Conservation (phyloP, 345 rosid genomes). For the Viola odorata region DNA sequence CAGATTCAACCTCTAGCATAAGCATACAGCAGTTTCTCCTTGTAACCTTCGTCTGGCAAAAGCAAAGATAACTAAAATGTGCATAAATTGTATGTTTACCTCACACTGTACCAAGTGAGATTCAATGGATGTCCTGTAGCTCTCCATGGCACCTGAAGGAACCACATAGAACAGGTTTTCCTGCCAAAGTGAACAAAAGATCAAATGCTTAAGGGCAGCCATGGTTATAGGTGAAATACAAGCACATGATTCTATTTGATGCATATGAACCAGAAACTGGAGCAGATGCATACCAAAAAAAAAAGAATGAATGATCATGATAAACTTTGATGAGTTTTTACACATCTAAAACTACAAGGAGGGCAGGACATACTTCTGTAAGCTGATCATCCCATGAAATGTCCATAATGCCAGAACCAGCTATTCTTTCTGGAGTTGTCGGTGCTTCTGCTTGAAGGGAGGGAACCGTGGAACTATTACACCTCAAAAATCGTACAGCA, state of each 20-base stretch:
- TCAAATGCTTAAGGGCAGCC: neutral
- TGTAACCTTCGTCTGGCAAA: too few relatives aligned
- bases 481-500: constrained; percentile 76
- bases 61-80: too few relatives aligned
- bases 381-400: constrained; percentile 61
- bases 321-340: constrained; percentile 5
- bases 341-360: constrained; percentile 1
- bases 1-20: too few relatives aligned
- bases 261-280: too few relatives aligned
- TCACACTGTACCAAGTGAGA: constrained; percentile 52
- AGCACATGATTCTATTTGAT: too few relatives aligned
- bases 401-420: constrained; percentile 49
- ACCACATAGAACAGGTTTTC: constrained; percentile 89
- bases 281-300: neutral
- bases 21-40: too few relatives aligned
- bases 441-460: constrained; percentile 57
- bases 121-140: constrained; percentile 75
- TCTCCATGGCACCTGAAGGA: constrained; percentile 76
- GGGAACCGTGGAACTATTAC: constrained; percentile 40
- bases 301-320: neutral
- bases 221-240: neutral
- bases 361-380: constrained; percentile 60
- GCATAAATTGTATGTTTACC: constrained; percentile 23
- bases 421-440: constrained; percentile 48
- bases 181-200: constrained; percentile 41